phyloP scores from a whole-genome alignment of 1,284 basidiomycete species.

The Malassezia sp. region DNA sequence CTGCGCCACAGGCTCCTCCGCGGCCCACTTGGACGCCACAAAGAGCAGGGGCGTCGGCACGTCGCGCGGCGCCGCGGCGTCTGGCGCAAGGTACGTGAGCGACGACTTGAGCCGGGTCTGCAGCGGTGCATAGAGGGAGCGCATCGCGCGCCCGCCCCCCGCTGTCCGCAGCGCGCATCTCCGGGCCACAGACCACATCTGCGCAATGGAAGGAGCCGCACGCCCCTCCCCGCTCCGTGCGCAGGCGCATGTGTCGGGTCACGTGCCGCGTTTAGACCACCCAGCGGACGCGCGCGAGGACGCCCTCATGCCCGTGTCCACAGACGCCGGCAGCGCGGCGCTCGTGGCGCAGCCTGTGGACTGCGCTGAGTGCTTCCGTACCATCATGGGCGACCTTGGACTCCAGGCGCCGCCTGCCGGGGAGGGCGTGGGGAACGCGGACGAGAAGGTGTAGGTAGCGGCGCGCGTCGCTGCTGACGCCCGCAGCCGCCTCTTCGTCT shows the following conservation, averaged over 20 bases:
- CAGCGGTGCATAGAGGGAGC: not conserved
- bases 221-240: no score
- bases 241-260: no score
- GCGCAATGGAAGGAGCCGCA: no score
- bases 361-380: conserved; percentile 51
- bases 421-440: conserved; percentile 14
- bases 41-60: conserved; percentile 39
- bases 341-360: conserved; percentile 40
- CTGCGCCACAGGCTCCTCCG: conserved; percentile 12
- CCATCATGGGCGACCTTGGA: conserved; percentile 48
- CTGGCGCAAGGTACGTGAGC: conserved; percentile 6
- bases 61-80: conserved; percentile 16
- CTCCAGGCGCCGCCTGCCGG: conserved; percentile 2
- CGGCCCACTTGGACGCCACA: conserved; percentile 30
- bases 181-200: no score
- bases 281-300: no score
- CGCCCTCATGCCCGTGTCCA: no score
- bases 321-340: no score
- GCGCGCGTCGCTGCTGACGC: not conserved
- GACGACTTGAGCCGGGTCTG: conserved; percentile 15
- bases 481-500: conserved; percentile 72
- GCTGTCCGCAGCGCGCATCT: no score
- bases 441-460: conserved; percentile 9
- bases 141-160: no score
- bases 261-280: no score